Percentiles rank a stretch among this genome's conserved stretches.
Conservation (phyloP, 2,329 filamentous ascomycete species). For the Didymellaceae sp. region DNA sequence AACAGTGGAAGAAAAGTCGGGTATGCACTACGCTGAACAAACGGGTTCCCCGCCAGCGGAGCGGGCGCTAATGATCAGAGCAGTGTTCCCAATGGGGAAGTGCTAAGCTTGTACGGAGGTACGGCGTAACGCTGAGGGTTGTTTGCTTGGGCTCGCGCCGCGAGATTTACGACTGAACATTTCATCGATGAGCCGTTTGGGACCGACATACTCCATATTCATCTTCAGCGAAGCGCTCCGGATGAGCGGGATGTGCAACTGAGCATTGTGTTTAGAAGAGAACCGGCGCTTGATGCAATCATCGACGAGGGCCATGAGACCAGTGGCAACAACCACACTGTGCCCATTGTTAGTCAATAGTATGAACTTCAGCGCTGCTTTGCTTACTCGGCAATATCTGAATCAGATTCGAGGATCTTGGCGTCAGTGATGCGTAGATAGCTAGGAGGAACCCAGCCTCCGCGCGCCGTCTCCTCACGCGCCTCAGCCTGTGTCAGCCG, state of each 20-base stretch:
- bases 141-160: constrained; percentile 32
- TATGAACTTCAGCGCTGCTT: not conserved
- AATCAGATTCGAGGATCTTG: constrained; percentile 69
- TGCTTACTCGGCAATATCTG: constrained; percentile 87
- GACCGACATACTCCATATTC: constrained; percentile 67
- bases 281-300: constrained; percentile 86
- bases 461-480: constrained; percentile 74
- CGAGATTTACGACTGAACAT: constrained; percentile 61
- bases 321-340: constrained; percentile 89
- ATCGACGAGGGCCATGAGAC: constrained; percentile 85
- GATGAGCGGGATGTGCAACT: constrained; percentile 59
- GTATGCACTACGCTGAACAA: constrained; percentile 30
- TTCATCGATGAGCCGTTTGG: constrained; percentile 68
- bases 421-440: constrained; percentile 88
- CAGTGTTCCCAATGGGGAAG: constrained; percentile 11
- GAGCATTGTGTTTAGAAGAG: constrained; percentile 62
- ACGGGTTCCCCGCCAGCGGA: constrained; percentile 21
- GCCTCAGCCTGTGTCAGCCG: constrained; percentile 74
- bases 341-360: constrained; percentile 23
- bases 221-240: constrained; percentile 59
- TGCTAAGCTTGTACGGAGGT: constrained; percentile 21
- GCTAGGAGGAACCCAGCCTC: constrained; percentile 89
- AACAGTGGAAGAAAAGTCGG: constrained; percentile 33
- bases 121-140: constrained; percentile 35
- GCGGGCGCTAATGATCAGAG: constrained; percentile 25